These are phyloP conservation scores for Acidomyces sp. DNA, from an alignment of 495 filamentous ascomycete genomes.

Conservation along the genomic window DNA sequence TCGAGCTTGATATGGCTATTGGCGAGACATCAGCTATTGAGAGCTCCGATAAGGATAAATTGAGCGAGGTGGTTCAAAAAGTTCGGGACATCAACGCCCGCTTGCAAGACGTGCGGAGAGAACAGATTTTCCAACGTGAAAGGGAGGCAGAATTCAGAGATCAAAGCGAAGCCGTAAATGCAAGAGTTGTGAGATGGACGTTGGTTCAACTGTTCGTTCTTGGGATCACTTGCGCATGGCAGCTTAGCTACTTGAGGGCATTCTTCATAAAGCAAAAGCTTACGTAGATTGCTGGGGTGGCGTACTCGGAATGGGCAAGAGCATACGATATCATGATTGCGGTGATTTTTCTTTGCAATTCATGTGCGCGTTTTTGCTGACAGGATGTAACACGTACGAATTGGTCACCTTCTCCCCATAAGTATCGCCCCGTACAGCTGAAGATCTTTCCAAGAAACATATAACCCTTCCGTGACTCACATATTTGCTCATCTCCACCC, in stretches of 20 bases:
- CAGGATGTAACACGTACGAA: too few relatives aligned
- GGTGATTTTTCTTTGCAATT: too few relatives aligned
- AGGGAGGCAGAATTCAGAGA: conserved; percentile 96
- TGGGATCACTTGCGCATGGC: conserved; percentile 88
- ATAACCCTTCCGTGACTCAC: too few relatives aligned
- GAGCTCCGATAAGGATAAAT: conserved; percentile 85
- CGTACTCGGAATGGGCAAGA: too few relatives aligned
- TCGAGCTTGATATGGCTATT: conserved; percentile 85
- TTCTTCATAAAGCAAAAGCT: conserved; percentile 99
- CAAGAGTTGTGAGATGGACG: conserved; percentile 86
- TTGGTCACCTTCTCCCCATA: too few relatives aligned
- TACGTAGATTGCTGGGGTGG: conserved; percentile 54
- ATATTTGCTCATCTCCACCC: too few relatives aligned
- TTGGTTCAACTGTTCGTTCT: conserved; percentile 81
- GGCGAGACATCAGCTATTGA: conserved; percentile 93
- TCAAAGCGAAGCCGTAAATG: conserved; percentile 88
- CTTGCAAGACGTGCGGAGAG: conserved; percentile 76
- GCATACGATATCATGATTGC: too few relatives aligned
- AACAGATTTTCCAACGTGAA: conserved; percentile 95
- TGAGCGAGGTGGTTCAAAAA: conserved; percentile 77
- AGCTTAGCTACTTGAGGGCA: conserved; percentile 81
- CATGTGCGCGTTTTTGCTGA: too few relatives aligned
- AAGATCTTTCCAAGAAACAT: neutral
- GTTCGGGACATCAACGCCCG: conserved; percentile 82
- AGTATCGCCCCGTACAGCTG: too few relatives aligned